Evolutionary conservation across 108 stramenopile species (phyloP), one percentile per base, ranked within the genome.

Genomic region (Skeletonema tropicum): DNA sequence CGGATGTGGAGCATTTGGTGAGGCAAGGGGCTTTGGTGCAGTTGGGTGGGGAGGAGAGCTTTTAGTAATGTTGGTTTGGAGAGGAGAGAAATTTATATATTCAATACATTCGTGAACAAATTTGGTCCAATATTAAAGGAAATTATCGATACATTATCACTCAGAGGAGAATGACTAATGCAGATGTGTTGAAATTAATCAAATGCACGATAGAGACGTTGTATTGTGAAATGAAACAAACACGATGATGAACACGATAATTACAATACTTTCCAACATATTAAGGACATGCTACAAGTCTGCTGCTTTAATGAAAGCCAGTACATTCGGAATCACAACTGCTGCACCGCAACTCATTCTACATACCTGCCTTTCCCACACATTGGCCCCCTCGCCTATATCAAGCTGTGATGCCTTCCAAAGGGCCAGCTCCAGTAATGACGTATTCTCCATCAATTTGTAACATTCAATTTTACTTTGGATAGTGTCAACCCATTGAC

Each of bases 1-100:
- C 81, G 45, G 98, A 98, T 79, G 95, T 96, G 52, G 90, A 94
- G 76, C 88, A 88, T 33, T 88, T 95, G 66, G 82, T 97, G 49
- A 83, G 92, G 30, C 85, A 91, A 66, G 97, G 98, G 10, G 68
- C 83, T 12, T 64, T 97, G 70, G 85, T 92, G 72, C 89, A 96
- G 65, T 64, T 90, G 41, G 85, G 89, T 60, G 89, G 90, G 70
- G 94, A 96, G 76, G 94, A 92, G 78, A 59, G 73, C 57, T 66
- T 67, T 77, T 60, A 32, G 32, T 63, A 10, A 36, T 36, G 62
- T 32, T 35, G 62, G 29, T 45, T 14, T 45, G 42, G 15, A 45
- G 42, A 15, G 42, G 42, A 45, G 42, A 15, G 42, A 45, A n/a
- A 45, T 45, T 45, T 45, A 45, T n/a, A 45, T 45, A 45, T 45